Base-by-base conservation (phyloP, 345 rosid genomes). In the Hypericum perforatum region DNA sequence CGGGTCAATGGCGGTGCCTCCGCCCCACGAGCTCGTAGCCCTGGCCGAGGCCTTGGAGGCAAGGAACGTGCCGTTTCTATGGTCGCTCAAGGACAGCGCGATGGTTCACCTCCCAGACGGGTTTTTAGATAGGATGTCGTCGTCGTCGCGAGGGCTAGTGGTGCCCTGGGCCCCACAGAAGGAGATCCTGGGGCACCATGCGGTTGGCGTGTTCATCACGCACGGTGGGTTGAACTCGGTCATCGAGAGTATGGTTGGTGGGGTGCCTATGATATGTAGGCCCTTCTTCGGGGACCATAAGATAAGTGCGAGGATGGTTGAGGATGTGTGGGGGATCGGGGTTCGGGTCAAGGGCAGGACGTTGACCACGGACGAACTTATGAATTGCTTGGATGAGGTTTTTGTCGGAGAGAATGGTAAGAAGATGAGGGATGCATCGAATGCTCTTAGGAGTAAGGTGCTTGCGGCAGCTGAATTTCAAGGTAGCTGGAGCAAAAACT, bases 221-320 rank as follows among this genome's bases (percentile, higher is more conserved):
- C 95, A 81, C 45, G 49, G 65, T 38, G 92, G 89, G 4, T 85
- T 85, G 92, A 89, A 89, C 61, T 85, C 89, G 0, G 72, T 78
- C 2, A 11, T 77, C 58, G 95, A 89, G 55, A 76, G 81, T 52
- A 57, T 86, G 56, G 72, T 74, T 16, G 82, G 78, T 52, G 80
- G 84, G n/a, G 84, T 78, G n/a, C 90, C 94, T 1, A 74, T 86
- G 95, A 78, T 89, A 43, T 90, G 91, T 11, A 73, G 76, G 32
- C 83, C 94, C 0, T 59, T 68, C 54, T 82, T 80, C 39, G 70
- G 74, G 11, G 97, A 90, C 74, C 88, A 86, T 45, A 56, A 5
- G 48, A 68, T 70, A 13, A 79, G 80, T 47, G 67, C 86, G 1
- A 75, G 84, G 60, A 76, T 63, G 22, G 52, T 74, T 16, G 64